Evolutionary conservation across 2,329 filamentous ascomycete genomes (phyloP).

Genomic region (Alternaria gaisen): DNA sequence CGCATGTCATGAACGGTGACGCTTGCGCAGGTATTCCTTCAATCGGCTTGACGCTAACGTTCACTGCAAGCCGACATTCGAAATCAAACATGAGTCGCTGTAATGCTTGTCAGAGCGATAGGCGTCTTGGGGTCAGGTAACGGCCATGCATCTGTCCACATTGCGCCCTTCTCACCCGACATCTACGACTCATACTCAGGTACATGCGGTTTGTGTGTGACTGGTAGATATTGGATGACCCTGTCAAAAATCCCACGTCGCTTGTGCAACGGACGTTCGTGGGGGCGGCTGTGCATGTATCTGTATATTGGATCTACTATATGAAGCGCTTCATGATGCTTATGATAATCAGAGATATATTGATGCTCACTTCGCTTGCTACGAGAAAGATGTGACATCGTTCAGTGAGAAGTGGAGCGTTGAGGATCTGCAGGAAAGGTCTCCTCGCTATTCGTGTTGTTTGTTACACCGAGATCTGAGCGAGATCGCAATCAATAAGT

Average conservation of each 20-base stretch:
- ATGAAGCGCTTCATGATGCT: conserved; percentile 9
- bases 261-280: background rate
- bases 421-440: background rate
- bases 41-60: background rate
- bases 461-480: background rate
- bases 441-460: conserved; percentile 2
- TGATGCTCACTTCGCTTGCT: conserved; percentile 5
- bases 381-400: background rate
- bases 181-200: background rate
- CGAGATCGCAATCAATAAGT: conserved; percentile 1
- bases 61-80: background rate
- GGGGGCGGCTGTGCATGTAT: conserved; percentile 8
- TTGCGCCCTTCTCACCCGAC: background rate
- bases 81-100: conserved; percentile 1
- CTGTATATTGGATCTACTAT: conserved; percentile 12
- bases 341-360: conserved; percentile 7
- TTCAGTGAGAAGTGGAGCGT: background rate
- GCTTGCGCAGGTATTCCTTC: conserved; percentile 8
- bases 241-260: conserved; percentile 7
- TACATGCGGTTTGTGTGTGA: conserved; percentile 1
- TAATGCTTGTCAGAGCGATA: background rate
- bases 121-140: background rate
- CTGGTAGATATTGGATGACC: conserved; percentile 3
- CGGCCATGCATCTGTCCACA: conserved; percentile 1
- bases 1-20: conserved; percentile 18